These are phyloP conservation scores for Blastocystis sp. DNA, from an alignment of 352 stramenopile genomes.

Conservation along the genomic window DNA sequence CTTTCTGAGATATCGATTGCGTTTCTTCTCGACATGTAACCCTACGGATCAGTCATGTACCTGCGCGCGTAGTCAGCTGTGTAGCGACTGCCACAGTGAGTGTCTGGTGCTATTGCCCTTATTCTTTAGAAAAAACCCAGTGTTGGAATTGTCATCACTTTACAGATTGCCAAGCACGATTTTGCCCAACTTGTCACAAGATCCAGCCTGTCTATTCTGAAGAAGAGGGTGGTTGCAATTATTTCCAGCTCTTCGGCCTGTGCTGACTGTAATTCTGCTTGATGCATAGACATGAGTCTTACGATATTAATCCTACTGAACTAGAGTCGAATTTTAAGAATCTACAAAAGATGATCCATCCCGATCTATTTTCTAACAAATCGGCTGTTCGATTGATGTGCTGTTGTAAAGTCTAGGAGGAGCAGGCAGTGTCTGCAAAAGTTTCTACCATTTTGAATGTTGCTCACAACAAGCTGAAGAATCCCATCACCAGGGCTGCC, in stretches of 20 bases:
- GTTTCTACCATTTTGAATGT: slow-evolving; percentile 52
- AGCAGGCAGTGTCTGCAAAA: slow-evolving; percentile 27
- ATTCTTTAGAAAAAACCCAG: neutral
- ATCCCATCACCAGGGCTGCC: slow-evolving; percentile 22
- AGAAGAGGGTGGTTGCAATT: slow-evolving; percentile 38
- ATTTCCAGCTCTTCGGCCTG: slow-evolving; percentile 56
- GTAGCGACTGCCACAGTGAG: neutral
- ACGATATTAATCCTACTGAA: slow-evolving; percentile 40
- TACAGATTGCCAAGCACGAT: slow-evolving; percentile 45
- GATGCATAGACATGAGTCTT: neutral
- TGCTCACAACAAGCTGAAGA: slow-evolving; percentile 61
- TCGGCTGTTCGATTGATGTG: neutral
- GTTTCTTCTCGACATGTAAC: neutral
- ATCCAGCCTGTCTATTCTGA: slow-evolving; percentile 54
- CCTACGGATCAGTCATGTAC: neutral
- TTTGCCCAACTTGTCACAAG: slow-evolving; percentile 58
- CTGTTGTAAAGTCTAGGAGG: slow-evolving; percentile 1
- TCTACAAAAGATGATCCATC: slow-evolving; percentile 49
- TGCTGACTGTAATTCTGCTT: neutral
- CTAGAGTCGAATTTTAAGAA: slow-evolving; percentile 54
- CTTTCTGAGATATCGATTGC: neutral
- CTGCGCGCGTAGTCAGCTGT: neutral
- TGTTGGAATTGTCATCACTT: slow-evolving; percentile 61
- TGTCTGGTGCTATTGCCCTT: neutral
- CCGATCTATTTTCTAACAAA: slow-evolving; percentile 54